Percentiles rank a stretch among this genome's conserved stretches.
These are phyloP conservation scores for Pseudogymnoascus sp. DNA, from an alignment of 2,329 filamentous ascomycete genomes.

Conservation along the genomic window DNA sequence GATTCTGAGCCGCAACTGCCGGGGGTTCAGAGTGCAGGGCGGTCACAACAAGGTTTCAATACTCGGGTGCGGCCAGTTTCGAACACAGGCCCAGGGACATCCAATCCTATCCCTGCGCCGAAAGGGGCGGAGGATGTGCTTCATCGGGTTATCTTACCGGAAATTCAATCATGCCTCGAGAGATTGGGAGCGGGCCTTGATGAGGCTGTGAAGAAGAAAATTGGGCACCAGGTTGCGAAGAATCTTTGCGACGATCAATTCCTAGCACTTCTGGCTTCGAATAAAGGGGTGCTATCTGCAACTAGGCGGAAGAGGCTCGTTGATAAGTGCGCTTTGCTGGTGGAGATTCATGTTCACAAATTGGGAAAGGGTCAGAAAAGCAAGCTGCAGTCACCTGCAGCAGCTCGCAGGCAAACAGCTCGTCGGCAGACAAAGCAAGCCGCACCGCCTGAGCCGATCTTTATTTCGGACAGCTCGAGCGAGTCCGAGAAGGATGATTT, in stretches of 20 bases:
- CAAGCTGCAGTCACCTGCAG: background rate
- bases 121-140: background rate
- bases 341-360: background rate
- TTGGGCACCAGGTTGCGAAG: background rate
- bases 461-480: background rate
- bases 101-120: background rate
- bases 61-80: background rate
- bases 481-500: background rate
- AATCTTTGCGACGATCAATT: background rate
- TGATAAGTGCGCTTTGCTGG: background rate
- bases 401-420: background rate
- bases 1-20: background rate
- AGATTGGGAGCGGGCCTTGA: background rate
- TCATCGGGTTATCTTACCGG: background rate
- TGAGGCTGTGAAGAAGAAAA: background rate
- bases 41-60: background rate
- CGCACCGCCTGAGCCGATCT: background rate
- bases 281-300: background rate
- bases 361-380: background rate
- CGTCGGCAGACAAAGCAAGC: background rate
- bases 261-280: background rate
- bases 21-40: background rate
- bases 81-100: background rate
- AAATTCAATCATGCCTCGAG: background rate
- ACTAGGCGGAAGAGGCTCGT: background rate